phyloP scores from a whole-genome alignment of 768 basidiomycete genomes.

The Tylopilus rubrobrunneus region DNA sequence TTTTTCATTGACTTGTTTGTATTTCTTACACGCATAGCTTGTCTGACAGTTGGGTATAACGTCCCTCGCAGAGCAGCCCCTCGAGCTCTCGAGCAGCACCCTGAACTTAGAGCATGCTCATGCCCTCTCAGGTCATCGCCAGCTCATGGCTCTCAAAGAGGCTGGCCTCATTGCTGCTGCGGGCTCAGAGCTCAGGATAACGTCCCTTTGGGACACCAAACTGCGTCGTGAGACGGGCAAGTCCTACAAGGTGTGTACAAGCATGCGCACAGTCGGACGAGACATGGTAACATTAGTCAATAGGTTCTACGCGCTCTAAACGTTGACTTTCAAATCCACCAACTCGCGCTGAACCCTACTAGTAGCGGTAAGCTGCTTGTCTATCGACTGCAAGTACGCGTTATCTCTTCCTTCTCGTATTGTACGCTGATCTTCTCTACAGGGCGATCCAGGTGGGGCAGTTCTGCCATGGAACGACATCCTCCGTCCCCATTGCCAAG shows the following conservation, averaged over 20 bases:
- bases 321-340: slow-evolving; percentile 77
- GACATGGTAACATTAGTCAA: not conserved
- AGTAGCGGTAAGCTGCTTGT: slow-evolving; percentile 74
- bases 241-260: slow-evolving; percentile 64
- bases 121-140: slow-evolving; percentile 58
- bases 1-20: not conserved
- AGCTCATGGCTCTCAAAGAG: slow-evolving; percentile 76
- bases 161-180: slow-evolving; percentile 82
- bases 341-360: slow-evolving; percentile 76
- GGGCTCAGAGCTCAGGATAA: slow-evolving; percentile 76
- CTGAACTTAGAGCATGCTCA: slow-evolving; percentile 41
- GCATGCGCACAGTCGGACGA: not conserved
- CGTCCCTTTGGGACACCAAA: slow-evolving; percentile 69
- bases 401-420: not conserved
- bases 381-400: slow-evolving; percentile 83
- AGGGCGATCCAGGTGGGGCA: slow-evolving; percentile 84
- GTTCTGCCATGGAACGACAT: slow-evolving; percentile 69
- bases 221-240: slow-evolving; percentile 47
- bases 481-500: slow-evolving; percentile 73
- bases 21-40: not conserved
- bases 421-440: slow-evolving; percentile 1
- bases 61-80: no score
- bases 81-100: no score
- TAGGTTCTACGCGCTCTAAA: slow-evolving; percentile 79
- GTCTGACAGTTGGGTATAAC: slow-evolving; percentile 26